phyloP scores from a whole-genome alignment of 192 early-diverging fungal genomes.

The Funneliformis mosseae region DNA sequence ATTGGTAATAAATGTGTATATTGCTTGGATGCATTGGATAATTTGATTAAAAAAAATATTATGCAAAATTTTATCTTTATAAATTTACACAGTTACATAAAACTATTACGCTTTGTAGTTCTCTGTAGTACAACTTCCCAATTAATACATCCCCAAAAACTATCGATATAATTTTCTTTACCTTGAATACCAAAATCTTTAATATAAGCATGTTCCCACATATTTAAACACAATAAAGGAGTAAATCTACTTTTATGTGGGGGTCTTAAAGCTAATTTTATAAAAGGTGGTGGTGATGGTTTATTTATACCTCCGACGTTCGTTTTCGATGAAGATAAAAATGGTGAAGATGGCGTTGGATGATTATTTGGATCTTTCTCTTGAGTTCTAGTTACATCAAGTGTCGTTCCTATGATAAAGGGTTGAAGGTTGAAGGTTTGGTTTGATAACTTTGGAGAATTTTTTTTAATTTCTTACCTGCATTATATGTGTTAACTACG shows the following conservation, averaged over 20 bases:
- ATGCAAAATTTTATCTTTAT: too few species aligned
- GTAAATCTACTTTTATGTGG: constrained; percentile 34
- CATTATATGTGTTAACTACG: constrained; percentile 49
- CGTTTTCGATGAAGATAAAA: not conserved
- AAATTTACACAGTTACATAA: not conserved
- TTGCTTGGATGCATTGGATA: too few species aligned
- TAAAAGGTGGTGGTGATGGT: constrained; percentile 42
- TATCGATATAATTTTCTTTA: constrained; percentile 39
- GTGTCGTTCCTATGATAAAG: constrained; percentile 11
- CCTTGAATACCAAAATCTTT: constrained; percentile 47
- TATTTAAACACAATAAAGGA: constrained; percentile 44
- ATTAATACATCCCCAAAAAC: constrained; percentile 47
- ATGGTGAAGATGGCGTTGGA: not conserved
- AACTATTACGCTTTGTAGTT: not conserved
- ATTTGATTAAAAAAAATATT: too few species aligned
- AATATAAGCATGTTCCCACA: constrained; percentile 53
- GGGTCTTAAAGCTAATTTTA: constrained; percentile 25
- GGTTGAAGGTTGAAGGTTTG: too few species aligned
- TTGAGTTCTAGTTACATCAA: constrained; percentile 26
- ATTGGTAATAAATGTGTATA: too few species aligned
- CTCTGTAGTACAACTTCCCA: constrained; percentile 41
- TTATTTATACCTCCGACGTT: not conserved
- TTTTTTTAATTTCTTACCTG: constrained; percentile 34
- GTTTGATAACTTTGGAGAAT: not conserved
- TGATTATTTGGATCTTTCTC: constrained; percentile 24